Conservation (phyloP, 441 rosid species). For the Erysimum cheiri region DNA sequence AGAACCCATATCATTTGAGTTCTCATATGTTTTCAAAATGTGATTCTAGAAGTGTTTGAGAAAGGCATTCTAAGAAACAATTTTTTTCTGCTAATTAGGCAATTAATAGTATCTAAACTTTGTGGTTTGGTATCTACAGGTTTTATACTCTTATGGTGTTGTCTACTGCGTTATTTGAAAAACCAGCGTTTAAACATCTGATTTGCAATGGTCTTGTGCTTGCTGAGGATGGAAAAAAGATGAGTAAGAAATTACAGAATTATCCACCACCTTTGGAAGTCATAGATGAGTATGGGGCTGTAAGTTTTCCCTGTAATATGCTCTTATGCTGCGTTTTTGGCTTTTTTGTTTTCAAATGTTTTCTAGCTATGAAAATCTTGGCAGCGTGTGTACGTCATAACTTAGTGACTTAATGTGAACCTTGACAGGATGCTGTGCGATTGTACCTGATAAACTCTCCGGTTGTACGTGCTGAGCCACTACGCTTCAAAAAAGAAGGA, state of each 20-base stretch:
- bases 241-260: conserved; percentile 89
- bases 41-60: conserved; percentile 14
- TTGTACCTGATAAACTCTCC: conserved; percentile 97
- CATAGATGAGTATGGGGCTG: conserved; percentile 95
- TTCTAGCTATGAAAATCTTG: conserved; percentile 15
- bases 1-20: too few species aligned
- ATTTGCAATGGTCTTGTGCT: conserved; percentile 98
- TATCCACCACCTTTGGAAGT: conserved; percentile 94
- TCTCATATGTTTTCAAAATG: too few species aligned
- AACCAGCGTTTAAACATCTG: conserved; percentile 92
- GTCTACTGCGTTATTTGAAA: conserved; percentile 93
- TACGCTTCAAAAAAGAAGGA: conserved; percentile 93
- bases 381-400: conserved; percentile 9
- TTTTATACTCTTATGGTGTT: conserved; percentile 98
- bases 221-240: conserved; percentile 99
- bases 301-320: conserved; percentile 48
- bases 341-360: conserved; percentile 3
- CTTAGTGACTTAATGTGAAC: conserved; percentile 26
- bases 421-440: conserved; percentile 86
- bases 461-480: conserved; percentile 94
- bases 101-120: conserved; percentile 25
- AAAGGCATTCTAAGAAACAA: background rate
- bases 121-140: conserved; percentile 55
- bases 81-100: conserved; percentile 21
- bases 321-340: conserved; percentile 13